Evolutionary conservation across 1,284 basidiomycete genomes (phyloP).

Genomic region (Austroboletus niveus): DNA sequence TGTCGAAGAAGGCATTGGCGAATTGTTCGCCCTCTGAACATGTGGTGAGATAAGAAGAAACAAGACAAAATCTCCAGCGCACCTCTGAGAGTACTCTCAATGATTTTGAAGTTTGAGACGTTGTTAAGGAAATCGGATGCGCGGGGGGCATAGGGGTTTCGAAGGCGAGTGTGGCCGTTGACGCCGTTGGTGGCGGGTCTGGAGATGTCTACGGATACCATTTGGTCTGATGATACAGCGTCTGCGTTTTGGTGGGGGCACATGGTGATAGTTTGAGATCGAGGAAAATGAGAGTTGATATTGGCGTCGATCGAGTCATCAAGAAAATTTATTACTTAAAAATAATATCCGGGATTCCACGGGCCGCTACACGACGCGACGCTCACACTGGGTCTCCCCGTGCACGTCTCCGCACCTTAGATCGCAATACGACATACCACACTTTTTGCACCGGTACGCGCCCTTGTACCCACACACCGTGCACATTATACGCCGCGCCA

Average conservation of each 20-base stretch:
- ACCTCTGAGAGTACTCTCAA: constrained; percentile 96
- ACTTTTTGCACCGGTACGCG: constrained; percentile 57
- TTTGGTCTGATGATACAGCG: constrained; percentile 14
- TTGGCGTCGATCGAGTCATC: constrained; percentile 1
- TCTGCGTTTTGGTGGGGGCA: constrained; percentile 20
- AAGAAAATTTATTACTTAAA: not conserved
- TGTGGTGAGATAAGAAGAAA: not conserved
- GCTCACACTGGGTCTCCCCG: constrained; percentile 61
- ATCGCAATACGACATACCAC: constrained; percentile 59
- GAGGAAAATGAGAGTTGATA: not conserved
- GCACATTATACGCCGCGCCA: constrained; percentile 57
- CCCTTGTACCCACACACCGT: constrained; percentile 72
- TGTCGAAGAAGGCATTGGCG: constrained; percentile 99
- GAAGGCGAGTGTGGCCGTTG: constrained; percentile 26
- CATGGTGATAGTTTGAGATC: constrained; percentile 5
- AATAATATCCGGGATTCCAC: not conserved
- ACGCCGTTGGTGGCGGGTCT: not conserved
- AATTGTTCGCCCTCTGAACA: constrained; percentile 97
- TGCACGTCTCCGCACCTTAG: constrained; percentile 54
- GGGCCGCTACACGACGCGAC: constrained; percentile 42
- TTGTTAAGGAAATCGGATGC: constrained; percentile 91
- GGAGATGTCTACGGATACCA: constrained; percentile 23
- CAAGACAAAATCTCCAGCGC: constrained; percentile 20
- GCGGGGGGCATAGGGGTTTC: constrained; percentile 86
- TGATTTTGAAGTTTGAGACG: constrained; percentile 93